phyloP scores from a whole-genome alignment of 139 green algal genomes.

The Pseudopediastrum boryanum region DNA sequence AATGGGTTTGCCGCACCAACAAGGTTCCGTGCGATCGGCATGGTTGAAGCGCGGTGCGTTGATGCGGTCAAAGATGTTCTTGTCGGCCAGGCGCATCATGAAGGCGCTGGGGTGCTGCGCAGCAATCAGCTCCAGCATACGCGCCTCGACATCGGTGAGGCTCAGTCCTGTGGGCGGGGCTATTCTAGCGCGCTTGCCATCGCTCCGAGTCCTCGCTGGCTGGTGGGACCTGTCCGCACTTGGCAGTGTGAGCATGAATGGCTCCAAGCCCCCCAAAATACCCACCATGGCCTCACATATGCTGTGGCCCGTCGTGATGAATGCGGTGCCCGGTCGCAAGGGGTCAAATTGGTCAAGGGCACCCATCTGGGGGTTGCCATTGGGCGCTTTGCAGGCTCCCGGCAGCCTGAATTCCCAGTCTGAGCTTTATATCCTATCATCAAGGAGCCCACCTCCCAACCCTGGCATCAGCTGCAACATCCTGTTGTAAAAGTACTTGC shows the following conservation, averaged over 20 bases:
- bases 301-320: neutral
- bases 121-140: neutral
- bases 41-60: constrained; percentile 8
- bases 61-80: neutral
- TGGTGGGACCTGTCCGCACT: too few species aligned
- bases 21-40: neutral
- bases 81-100: neutral
- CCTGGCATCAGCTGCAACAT: neutral
- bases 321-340: neutral
- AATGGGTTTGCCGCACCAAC: constrained; percentile 8
- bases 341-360: neutral
- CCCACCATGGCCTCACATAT: neutral
- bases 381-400: neutral
- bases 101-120: neutral
- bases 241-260: too few species aligned
- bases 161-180: too few species aligned
- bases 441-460: neutral
- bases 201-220: too few species aligned
- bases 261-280: neutral
- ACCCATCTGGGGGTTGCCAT: too few species aligned
- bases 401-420: constrained; percentile 5
- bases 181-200: too few species aligned
- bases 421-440: neutral
- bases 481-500: constrained; percentile 6
- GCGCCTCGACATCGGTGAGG: neutral